phyloP scores from a whole-genome alignment of 345 rosid species.

The Erucastrum elatum region DNA sequence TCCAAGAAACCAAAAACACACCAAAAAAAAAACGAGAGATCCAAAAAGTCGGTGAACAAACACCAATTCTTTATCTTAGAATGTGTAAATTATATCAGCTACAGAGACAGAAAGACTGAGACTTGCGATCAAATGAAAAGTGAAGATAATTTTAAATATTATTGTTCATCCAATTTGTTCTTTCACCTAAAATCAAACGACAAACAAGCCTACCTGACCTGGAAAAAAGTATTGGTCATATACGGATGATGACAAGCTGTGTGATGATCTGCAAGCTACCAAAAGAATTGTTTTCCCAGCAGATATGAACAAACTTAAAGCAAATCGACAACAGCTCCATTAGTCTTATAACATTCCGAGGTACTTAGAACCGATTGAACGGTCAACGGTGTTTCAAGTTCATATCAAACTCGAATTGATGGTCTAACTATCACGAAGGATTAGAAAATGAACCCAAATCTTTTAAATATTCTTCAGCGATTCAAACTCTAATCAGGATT shows the following conservation, averaged over 20 bases:
- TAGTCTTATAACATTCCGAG: not conserved
- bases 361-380: not conserved
- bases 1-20: not conserved
- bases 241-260: not conserved
- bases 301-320: constrained; percentile 4
- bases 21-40: not conserved
- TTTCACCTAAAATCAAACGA: not conserved
- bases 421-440: not conserved
- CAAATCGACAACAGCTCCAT: not conserved
- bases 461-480: not conserved
- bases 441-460: not conserved
- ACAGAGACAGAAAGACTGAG: not conserved
- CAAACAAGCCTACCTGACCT: not conserved
- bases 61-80: not conserved
- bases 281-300: not conserved
- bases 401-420: not conserved
- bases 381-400: not conserved
- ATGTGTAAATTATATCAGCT: not conserved
- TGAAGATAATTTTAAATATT: not conserved
- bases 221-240: not conserved
- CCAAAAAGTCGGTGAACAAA: not conserved
- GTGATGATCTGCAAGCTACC: not conserved
- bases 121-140: not conserved
- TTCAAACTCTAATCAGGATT: constrained; percentile 3
- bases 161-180: not conserved